Evolutionary conservation across 2,329 filamentous ascomycete genomes (phyloP), one percentile per base, ranked within the genome.

Genomic region (Trichoderma sp.): DNA sequence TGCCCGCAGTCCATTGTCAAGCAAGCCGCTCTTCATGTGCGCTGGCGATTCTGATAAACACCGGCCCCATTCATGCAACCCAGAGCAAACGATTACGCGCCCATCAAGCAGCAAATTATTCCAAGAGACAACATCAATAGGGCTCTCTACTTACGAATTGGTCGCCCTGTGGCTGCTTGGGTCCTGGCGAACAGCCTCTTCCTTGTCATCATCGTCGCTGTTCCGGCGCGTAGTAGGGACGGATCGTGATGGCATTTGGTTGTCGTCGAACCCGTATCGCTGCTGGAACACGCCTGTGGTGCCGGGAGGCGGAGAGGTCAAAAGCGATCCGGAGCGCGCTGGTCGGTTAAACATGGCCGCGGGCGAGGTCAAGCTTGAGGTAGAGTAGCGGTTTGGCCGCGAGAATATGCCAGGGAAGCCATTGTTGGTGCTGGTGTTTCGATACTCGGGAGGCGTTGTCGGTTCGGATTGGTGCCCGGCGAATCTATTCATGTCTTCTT

Each of bases 371-470:
- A 98, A 86, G 83, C 93, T 96, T 47, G 94, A 95, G 73, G 93
- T 92, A 69, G 95, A 97, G 84, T 97, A 95, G 74, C 95, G 90
- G 80, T 95, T 95, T 57, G 94, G 93, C 56, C 94, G 90, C 70
- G 93, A 94, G 79, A 96, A 93, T 75, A 92, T 90, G 77, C 90
- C 90, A 71, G 92, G 90, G 78, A 97, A 95, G 57, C 91, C 91
- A 73, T 89, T 85, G 72, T 84, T 90, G 75, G 63, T 57, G 26
- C 18, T 60, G 58, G 72, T 56, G 53, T 97, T 94, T 76, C 91
- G 91, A 81, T 96, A 95, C 81, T 98, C 96, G 36, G 96, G 96
- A 26, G 96, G 96, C 26, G 96, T 99, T 2, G 96, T 98, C 18
- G 96, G 96, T 83, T 98, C 95, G 76, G 93, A 97, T 80, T 97